Conservation (phyloP, 495 filamentous ascomycete species). For the Parachaetomium inaequale region DNA sequence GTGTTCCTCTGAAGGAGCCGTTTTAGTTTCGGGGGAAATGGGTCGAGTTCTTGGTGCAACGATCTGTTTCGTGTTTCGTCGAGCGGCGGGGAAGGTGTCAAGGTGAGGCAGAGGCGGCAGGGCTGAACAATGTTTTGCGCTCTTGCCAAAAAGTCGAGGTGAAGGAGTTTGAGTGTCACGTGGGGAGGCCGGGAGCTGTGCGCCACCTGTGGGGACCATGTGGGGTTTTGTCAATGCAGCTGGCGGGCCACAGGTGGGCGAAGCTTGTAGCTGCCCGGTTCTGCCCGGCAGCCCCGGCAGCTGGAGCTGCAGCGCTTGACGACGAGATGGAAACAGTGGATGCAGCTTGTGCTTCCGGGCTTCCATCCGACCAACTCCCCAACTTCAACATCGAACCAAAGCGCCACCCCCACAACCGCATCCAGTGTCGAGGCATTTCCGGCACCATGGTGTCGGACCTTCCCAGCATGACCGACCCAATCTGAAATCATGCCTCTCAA, state of each 20-base stretch:
- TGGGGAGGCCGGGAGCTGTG: not conserved
- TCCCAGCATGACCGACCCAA: constrained; percentile 29
- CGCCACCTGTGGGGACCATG: not conserved
- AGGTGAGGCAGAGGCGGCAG: not conserved
- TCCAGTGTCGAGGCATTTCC: not conserved
- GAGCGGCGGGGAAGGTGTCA: constrained; percentile 12
- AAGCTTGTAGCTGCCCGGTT: too few relatives aligned
- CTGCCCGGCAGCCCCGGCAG: too few relatives aligned
- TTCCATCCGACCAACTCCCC: too few relatives aligned
- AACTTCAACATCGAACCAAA: not conserved
- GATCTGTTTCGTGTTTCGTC: constrained; percentile 7
- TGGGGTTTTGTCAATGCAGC: too few relatives aligned
- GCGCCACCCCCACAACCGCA: not conserved
- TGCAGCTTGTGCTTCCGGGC: too few relatives aligned
- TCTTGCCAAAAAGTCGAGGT: constrained; percentile 10
- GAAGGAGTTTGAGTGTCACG: constrained; percentile 9
- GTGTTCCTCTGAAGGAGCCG: not conserved
- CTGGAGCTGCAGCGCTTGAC: not conserved
- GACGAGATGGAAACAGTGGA: too few relatives aligned
- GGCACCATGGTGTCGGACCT: constrained; percentile 15
- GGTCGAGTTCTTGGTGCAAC: not conserved
- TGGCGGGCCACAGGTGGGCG: too few relatives aligned
- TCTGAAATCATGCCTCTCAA: constrained; percentile 30
- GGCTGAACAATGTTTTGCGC: constrained; percentile 15
- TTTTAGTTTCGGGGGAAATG: not conserved